Evolutionary conservation across 805 yeast genomes (phyloP), one percentile per base, ranked within the genome.

Genomic region (Saturnispora diversa): DNA sequence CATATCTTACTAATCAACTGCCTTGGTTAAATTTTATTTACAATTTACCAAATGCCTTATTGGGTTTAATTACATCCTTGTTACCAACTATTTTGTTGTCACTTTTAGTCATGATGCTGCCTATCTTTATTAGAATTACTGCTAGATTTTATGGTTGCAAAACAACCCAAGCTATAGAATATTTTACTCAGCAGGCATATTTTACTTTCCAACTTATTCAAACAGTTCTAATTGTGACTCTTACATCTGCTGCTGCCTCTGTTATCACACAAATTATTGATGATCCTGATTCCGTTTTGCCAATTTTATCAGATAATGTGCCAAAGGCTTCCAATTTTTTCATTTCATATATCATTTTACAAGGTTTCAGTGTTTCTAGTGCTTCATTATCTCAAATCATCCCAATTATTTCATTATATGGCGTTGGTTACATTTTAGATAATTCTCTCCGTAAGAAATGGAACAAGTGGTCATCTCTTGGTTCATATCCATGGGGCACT

Each of bases 241-340:
- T 82, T 44, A 67, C 87, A 1, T 80, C 87, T 1, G 76, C 86
- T 35, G 84, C 84, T 19, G 63, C 86, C 1, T 72, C 86, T 2
- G 74, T 77, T 3, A 84, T 75, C 6, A 71, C 83, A 2, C 70
- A 72, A 50, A 77, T 82, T 48, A 62, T 76, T 36, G 70, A 73
- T 38, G 53, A 75, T 1, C 88, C 88, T 19, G 55, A 75, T 1
- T 57, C 66, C 38, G 80, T 77, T 1, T 70, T 81, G 77, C 43
- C 47, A 11, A 52, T 81, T 24, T 64, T 82, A 42, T 80, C 87
- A n/a, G 51, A 64, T n/a, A 76, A 77, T 49, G 67, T 82, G 47
- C 90, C 90, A 41, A 76, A 73, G 49, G 69, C 87, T 6, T 80
- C 87, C 23, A 82, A 82, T 60, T 82, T 81, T 53, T 81, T 70